phyloP scores from a whole-genome alignment of 257 asterid species.

The Voacanga thouarsii region DNA sequence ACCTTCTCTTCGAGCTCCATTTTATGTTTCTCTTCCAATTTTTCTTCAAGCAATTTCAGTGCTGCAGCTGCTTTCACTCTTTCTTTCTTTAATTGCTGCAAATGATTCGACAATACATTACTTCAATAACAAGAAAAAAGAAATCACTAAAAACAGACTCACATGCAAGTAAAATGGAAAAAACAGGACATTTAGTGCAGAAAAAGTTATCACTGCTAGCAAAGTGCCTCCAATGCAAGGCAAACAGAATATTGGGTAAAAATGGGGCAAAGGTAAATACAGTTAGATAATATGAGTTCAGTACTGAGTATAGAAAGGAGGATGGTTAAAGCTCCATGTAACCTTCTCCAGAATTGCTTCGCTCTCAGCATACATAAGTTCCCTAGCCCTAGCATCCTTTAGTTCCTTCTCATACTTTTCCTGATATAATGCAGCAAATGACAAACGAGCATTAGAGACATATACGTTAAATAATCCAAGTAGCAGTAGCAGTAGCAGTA shows the following conservation, averaged over 20 bases:
- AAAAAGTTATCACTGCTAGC: not conserved
- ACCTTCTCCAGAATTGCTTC: conserved; percentile 96
- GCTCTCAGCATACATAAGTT: conserved; percentile 98
- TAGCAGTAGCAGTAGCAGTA: no score
- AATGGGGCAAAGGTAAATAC: not conserved
- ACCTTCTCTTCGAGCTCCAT: conserved; percentile 81
- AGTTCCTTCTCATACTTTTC: conserved; percentile 92
- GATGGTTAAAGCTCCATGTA: conserved; percentile 16
- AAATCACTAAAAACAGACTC: conserved; percentile 4
- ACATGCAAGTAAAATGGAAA: not conserved
- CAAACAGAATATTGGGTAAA: not conserved
- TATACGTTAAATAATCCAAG: conserved; percentile 9
- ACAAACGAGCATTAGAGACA: conserved; percentile 25
- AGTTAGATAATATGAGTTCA: not conserved
- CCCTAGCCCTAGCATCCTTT: conserved; percentile 94
- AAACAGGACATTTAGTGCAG: not conserved
- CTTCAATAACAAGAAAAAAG: conserved; percentile 16
- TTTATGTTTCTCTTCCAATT: conserved; percentile 57
- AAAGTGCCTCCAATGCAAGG: not conserved
- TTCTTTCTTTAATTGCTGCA: conserved; percentile 82
- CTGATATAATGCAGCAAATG: conserved; percentile 47
- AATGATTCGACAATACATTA: conserved; percentile 14
- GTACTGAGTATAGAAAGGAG: conserved; percentile 15
- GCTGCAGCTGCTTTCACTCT: conserved; percentile 78
- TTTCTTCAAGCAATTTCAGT: conserved; percentile 81